Percentiles rank a stretch among this genome's conserved stretches.
These are phyloP conservation scores for Coemansia sp. DNA, from an alignment of 192 early-diverging fungal species.

Conservation along the genomic window DNA sequence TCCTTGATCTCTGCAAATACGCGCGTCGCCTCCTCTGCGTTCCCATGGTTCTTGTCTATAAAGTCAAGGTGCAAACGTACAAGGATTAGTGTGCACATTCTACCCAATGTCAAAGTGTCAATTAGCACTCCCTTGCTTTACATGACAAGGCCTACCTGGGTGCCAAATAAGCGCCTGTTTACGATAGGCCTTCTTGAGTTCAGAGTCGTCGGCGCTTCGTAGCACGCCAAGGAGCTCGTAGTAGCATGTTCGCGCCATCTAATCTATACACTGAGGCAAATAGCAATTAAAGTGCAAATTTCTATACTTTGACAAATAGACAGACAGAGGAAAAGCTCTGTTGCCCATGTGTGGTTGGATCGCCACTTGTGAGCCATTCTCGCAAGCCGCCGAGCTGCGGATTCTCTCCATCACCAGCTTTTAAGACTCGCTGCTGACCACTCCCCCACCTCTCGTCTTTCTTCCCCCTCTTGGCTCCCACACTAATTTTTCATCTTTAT, in stretches of 20 bases:
- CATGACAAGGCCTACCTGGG: conserved; percentile 59
- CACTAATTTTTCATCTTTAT: background rate
- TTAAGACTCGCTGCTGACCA: background rate
- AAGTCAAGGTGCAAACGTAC: conserved; percentile 56
- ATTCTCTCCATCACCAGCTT: background rate
- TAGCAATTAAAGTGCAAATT: background rate
- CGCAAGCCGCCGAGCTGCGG: background rate
- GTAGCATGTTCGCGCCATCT: conserved; percentile 76
- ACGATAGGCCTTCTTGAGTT: conserved; percentile 90
- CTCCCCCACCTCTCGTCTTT: background rate
- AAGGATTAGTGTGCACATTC: conserved; percentile 7
- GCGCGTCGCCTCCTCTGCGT: conserved; percentile 83
- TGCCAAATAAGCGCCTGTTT: conserved; percentile 79
- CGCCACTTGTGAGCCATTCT: background rate
- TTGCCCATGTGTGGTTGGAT: background rate
- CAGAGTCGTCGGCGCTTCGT: conserved; percentile 68
- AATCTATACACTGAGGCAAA: background rate
- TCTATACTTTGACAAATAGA: background rate
- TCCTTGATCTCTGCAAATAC: conserved; percentile 89
- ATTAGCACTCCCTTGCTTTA: background rate
- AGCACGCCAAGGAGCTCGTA: conserved; percentile 89
- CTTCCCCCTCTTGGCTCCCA: background rate
- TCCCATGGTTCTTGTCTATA: conserved; percentile 86
- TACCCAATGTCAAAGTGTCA: background rate
- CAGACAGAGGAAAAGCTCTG: background rate